Conservation (phyloP, 441 rosid genomes). For the Macaranga tanarius region DNA sequence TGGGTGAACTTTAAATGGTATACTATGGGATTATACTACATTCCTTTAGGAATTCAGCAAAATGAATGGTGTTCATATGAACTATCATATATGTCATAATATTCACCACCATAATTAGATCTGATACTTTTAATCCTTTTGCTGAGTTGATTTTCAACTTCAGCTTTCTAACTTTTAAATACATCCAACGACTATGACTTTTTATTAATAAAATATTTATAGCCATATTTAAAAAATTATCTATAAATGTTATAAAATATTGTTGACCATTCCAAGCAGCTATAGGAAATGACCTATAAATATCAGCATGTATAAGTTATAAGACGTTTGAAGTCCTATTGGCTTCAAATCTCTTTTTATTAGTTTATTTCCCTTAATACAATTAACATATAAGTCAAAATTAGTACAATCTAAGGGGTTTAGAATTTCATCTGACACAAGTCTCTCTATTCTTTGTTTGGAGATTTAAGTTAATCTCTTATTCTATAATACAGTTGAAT, state of each 20-base stretch:
- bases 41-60: background rate
- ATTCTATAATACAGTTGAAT: too few relatives aligned
- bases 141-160: too few relatives aligned
- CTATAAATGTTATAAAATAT: background rate
- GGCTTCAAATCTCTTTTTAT: too few relatives aligned
- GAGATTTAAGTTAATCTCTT: too few relatives aligned
- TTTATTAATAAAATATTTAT: constrained; percentile 1
- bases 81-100: background rate
- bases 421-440: background rate
- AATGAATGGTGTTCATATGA: background rate
- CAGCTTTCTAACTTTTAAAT: background rate
- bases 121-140: background rate
- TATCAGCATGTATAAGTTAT: too few relatives aligned
- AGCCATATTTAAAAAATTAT: background rate
- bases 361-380: background rate
- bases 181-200: background rate
- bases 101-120: background rate
- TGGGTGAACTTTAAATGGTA: background rate
- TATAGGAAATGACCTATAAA: too few relatives aligned
- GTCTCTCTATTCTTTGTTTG: background rate
- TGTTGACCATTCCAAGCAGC: too few relatives aligned
- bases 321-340: too few relatives aligned
- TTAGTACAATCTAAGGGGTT: background rate
- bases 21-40: background rate
- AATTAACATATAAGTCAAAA: background rate